These are phyloP conservation scores for Wickerhamomyces hampshirensis DNA, from an alignment of 805 yeast species.

Conservation along the genomic window DNA sequence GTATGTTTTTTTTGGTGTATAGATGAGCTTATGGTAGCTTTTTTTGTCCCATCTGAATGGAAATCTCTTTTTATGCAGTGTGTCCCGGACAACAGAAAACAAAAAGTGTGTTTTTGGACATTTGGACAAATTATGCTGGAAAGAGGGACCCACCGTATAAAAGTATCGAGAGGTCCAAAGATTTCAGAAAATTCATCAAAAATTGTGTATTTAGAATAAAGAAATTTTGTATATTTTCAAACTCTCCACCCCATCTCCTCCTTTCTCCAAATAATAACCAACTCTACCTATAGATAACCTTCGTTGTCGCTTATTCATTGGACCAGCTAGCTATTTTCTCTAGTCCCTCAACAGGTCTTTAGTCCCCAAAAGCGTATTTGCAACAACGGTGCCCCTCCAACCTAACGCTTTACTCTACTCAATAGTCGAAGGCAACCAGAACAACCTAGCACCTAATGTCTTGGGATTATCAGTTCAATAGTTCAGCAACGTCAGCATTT, in stretches of 20 bases:
- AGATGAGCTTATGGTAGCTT: neutral
- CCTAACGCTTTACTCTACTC: neutral
- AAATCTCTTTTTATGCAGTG: neutral
- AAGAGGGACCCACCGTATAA: neutral
- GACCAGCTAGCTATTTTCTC: neutral
- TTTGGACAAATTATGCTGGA: neutral
- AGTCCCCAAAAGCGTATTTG: neutral
- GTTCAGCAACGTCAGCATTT: neutral
- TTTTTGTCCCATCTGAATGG: neutral
- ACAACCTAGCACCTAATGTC: slow-evolving; percentile 11
- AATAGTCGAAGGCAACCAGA: neutral
- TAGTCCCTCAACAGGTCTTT: neutral
- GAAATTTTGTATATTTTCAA: too few species aligned
- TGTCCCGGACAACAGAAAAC: neutral
- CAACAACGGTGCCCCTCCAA: neutral
- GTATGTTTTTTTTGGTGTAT: neutral
- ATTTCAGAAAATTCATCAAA: too few species aligned
- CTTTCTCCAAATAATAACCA: too few species aligned
- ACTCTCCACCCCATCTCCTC: too few species aligned
- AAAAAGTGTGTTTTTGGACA: neutral
- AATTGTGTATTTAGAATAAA: too few species aligned
- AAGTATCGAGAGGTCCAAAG: neutral
- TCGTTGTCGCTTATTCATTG: too few species aligned
- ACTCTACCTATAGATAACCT: too few species aligned
- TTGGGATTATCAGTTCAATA: slow-evolving; percentile 13